Conservation (phyloP, 352 stramenopile species). For the Halophytophthora batemanensis region DNA sequence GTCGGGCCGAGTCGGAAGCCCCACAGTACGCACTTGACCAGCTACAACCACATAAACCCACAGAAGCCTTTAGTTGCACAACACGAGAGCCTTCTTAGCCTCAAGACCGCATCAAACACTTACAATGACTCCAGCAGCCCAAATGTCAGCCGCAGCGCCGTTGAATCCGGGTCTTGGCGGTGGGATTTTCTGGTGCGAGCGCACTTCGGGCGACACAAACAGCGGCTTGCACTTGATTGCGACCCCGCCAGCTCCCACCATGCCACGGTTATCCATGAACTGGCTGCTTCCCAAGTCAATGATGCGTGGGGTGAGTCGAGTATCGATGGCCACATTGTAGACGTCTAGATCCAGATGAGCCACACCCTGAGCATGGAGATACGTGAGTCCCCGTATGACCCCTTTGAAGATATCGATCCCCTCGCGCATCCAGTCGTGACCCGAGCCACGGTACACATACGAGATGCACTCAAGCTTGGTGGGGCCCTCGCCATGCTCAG, state of each 20-base stretch:
- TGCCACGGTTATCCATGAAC: constrained; percentile 63
- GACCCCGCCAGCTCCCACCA: constrained; percentile 56
- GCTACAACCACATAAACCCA: constrained; percentile 26
- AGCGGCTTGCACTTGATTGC: constrained; percentile 84
- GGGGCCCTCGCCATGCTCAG: constrained; percentile 47
- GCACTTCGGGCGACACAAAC: constrained; percentile 76
- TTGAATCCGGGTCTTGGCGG: constrained; percentile 68
- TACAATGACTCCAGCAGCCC: constrained; percentile 79
- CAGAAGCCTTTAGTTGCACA: constrained; percentile 2
- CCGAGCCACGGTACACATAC: constrained; percentile 68
- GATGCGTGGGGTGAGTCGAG: constrained; percentile 46
- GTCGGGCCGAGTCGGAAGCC: constrained; percentile 67
- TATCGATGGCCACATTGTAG: constrained; percentile 83
- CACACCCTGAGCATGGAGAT: constrained; percentile 75
- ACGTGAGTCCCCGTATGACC: constrained; percentile 68
- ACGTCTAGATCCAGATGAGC: constrained; percentile 82
- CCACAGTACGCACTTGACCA: constrained; percentile 82
- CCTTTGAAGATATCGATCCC: constrained; percentile 64
- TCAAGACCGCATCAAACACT: constrained; percentile 11
- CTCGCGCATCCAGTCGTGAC: constrained; percentile 79
- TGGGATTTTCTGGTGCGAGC: constrained; percentile 49
- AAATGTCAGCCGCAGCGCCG: constrained; percentile 72
- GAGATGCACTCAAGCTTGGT: constrained; percentile 80
- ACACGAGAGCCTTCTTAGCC: background rate
- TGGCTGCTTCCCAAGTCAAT: constrained; percentile 81